Evolutionary conservation across 805 yeast species (phyloP), one percentile per base, ranked within the genome.

Genomic region (Yarrowia sp.): DNA sequence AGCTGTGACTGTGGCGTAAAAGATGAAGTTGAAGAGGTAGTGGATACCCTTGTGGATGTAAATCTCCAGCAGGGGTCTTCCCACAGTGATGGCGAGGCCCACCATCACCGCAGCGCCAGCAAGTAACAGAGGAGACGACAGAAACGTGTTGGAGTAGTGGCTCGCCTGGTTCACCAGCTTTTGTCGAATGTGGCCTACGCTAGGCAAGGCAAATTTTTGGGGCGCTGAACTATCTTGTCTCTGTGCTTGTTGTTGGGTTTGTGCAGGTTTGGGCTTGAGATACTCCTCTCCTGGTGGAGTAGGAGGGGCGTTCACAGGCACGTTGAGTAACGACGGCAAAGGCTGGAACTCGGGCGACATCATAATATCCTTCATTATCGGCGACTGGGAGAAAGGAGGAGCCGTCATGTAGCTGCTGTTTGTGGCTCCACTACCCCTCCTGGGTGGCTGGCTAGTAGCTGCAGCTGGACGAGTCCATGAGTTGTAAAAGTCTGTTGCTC

Each of bases 21-120:
- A 59, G 16, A 59, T 59, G 52, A 59, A 32, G 38, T 43, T 59
- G 65, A 59, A 59, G 14, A 45, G 5, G 35, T 59, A 59, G 52
- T 59, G 65, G 36, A 59, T 59, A 15, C 65, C 65, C 42, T 43
- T 45, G 42, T 59, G 65, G 35, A 59, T 59, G 52, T 59, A 59
- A 16, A 45, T 43, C 35, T 59, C 65, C 26, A 59, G 52, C 32
- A 43, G 42, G 1, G 65, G 65, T 5, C 65, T 15, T 5, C 65
- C 65, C 0, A 59, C 52, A 1, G 65, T 59, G 14, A 59, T 45
- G 19, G 42, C 52, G 2, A 59, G 42, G 8, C 65, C 65, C 5
- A 59, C 32, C 4, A 45, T 14, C 4, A 59, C 52, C 5, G 42
- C 65, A 9, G 65, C 65, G 8, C 32, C 65, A 3, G 52, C 65